Percentiles rank a stretch among this genome's conserved stretches.
phyloP scores from a whole-genome alignment of 768 basidiomycete genomes.

The Pseudohyphozyma bogoriensis region DNA sequence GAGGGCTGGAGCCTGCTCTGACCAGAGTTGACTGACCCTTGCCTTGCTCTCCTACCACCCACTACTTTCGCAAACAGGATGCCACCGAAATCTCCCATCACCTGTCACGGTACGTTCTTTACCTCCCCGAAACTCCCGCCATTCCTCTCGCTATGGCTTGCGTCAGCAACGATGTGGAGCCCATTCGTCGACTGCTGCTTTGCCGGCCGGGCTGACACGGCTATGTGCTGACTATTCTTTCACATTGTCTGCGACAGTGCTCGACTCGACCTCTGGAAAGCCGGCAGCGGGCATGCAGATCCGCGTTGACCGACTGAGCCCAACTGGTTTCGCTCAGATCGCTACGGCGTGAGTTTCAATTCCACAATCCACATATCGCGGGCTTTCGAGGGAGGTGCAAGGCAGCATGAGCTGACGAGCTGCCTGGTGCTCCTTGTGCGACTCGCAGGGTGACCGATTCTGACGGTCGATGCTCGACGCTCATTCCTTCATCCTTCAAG shows the following conservation, averaged over 20 bases:
- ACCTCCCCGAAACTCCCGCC: too few relatives aligned
- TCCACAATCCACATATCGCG: background rate
- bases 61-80: background rate
- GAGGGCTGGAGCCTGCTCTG: background rate
- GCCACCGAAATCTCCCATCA: slow-evolving; percentile 31
- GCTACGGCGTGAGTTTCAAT: slow-evolving; percentile 31
- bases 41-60: background rate
- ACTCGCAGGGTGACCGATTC: slow-evolving; percentile 31
- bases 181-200: too few relatives aligned
- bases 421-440: background rate
- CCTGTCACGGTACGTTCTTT: slow-evolving; percentile 36
- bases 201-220: too few relatives aligned
- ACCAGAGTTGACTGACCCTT: background rate
- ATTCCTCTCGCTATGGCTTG: background rate
- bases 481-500: slow-evolving; percentile 19
- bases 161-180: background rate
- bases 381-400: background rate
- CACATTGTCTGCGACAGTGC: too few relatives aligned
- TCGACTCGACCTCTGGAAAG: slow-evolving; percentile 35
- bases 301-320: slow-evolving; percentile 32
- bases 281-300: slow-evolving; percentile 33
- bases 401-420: background rate
- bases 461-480: slow-evolving; percentile 32
- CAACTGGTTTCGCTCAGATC: slow-evolving; percentile 30
- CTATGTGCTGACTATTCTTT: too few relatives aligned